Conservation (phyloP, 306 rosid genomes). For the Quercus engelmannii region DNA sequence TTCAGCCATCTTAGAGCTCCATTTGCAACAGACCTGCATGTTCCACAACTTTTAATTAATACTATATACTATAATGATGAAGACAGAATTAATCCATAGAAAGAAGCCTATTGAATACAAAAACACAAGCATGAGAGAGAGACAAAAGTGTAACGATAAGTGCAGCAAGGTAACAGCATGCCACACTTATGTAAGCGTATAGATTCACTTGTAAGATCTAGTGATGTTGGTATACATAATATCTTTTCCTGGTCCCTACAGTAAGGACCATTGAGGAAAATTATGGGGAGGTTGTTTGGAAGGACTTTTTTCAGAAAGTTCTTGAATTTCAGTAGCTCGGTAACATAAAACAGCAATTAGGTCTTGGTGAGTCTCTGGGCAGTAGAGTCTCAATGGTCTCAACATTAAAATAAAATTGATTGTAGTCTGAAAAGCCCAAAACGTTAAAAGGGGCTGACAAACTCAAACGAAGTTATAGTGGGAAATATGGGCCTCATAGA, state of each 20-base stretch:
- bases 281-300: neutral
- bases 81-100: neutral
- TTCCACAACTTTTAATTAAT: slow-evolving; percentile 9
- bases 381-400: no score
- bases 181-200: neutral
- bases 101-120: neutral
- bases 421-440: no score
- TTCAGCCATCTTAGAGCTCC: slow-evolving; percentile 93
- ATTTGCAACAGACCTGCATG: slow-evolving; percentile 70
- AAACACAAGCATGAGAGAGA: neutral
- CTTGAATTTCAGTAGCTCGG: neutral
- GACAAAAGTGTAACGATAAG: neutral
- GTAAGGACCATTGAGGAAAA: neutral
- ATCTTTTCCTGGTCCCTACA: neutral
- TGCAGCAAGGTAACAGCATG: neutral
- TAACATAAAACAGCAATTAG: neutral
- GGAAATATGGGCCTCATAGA: no score
- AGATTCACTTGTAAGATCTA: neutral
- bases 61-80: slow-evolving; percentile 5
- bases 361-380: neutral
- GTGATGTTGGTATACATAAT: neutral
- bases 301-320: neutral
- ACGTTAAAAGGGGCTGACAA: no score
- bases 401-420: no score
- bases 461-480: no score